Evolutionary conservation across 2,329 filamentous ascomycete genomes (phyloP), one percentile per base, ranked within the genome.

Genomic region (Beauveria australis): DNA sequence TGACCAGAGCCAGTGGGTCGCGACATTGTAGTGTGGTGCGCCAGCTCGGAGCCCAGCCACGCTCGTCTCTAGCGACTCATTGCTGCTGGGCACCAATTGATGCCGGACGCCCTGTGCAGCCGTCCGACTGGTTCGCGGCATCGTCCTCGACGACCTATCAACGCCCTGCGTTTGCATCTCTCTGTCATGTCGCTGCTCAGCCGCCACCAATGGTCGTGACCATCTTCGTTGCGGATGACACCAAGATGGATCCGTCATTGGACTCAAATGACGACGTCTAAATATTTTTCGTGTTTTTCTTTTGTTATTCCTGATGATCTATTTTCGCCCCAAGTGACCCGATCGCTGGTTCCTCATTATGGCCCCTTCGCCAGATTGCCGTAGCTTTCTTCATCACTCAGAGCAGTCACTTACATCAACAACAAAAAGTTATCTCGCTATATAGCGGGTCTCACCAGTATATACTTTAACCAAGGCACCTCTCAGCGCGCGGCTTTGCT

Each of bases 191-290:
- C 37, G 47, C 46, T 61, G 53, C 53, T 61, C 59, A 61, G 59
- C 53, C 59, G 59, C 59, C 46, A 61, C 57, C 57, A 60, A 60
- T 60, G 41, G 49, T 19, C 49, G 30, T 53, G 49, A 47, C 57
- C 18, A 28, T n/a, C 28, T 47, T 48, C 28, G 41, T 40, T 60
- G 14, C 41, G 30, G 56, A 60, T 48, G 57, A 53, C 57, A 53
- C 57, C 57, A 60, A 40, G 28, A 60, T 60, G 57, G 57, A 60
- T 60, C 57, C 57, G 24, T 60, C 49, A 41, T 53, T 60, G 53
- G 41, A 60, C 57, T 48, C 57, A 60, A 60, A 53, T 60, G 57
- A 60, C 41, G 49, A 53, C 28, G 18, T 60, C 22, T 53, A 26
- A 9, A 37, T 37, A 22, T 53, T 53, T 60, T 53, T 53, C 12